Base-by-base conservation (phyloP, 805 yeast species). In the Saccharomyces mikatae region DNA sequence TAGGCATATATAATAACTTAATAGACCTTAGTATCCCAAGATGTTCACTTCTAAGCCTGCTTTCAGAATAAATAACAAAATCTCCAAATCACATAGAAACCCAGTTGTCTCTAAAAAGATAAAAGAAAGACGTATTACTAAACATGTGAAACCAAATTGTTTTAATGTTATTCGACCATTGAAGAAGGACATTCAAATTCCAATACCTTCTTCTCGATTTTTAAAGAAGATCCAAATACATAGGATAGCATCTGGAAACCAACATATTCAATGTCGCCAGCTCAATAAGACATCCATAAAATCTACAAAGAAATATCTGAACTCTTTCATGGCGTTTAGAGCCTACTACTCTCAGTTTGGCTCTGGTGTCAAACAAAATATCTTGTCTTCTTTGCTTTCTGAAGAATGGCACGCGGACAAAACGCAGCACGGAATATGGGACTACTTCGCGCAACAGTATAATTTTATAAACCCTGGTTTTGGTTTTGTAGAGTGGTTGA, bases 301-400 rank as follows among this genome's bases (percentile, higher is more conserved):
- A 36, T 36, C 44, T n/a, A 17, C 44, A 6, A 36, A 36, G 44
- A 58, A 53, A 41, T 53, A 55, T 21, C 24, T 65, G 11, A 65
- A 65, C 52, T 54, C 62, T 9, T 65, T 65, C 51, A 61, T 65
- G 54, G 66, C 66, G 1, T 65, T 63, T 36, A 56, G 69, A 50
- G 58, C 62, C n/a, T 65, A 65, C 46, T 60, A 65, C 52, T 60
- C 67, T 27, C 64, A 61, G 46, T 63, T 54, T 50, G 63, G 61
- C 22, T 36, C 58, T 21, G 65, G 66, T 4, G 46, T 60, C 22
- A 60, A 59, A 17, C 67, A 63, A 54, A 58, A 57, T 48, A 53
- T 54, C 17, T 52, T 63, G 27, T 62, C 67, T 3, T 27, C 58
- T 6, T 48, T 62, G 27, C 53, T 63, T 2, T 59, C 67, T 13